phyloP scores from a whole-genome alignment of 768 basidiomycete species.

The Serendipita indica region DNA sequence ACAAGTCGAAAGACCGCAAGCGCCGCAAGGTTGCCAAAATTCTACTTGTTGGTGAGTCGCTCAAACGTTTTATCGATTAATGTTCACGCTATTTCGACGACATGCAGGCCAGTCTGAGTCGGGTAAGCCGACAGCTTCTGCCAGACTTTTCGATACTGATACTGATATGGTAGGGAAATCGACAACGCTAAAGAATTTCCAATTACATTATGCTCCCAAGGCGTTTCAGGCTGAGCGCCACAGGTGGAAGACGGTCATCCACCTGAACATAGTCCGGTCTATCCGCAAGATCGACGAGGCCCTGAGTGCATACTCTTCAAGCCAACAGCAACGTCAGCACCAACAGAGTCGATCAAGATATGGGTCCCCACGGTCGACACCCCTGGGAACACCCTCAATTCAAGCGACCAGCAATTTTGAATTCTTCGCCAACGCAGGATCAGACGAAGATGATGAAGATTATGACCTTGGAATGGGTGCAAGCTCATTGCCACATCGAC shows the following conservation, averaged over 20 bases:
- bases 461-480: not conserved
- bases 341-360: not conserved
- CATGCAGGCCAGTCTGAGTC: constrained; percentile 5
- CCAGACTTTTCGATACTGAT: not conserved
- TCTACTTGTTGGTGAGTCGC: not conserved
- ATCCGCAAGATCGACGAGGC: constrained; percentile 31
- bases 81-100: not conserved
- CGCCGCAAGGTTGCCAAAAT: not conserved
- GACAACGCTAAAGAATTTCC: constrained; percentile 16
- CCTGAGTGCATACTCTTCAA: constrained; percentile 20
- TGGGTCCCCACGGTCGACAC: not conserved
- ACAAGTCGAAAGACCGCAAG: not conserved
- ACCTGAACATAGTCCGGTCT: constrained; percentile 50
- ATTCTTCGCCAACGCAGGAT: not conserved
- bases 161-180: constrained; percentile 6
- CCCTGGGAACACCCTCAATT: not conserved
- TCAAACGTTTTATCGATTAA: not conserved
- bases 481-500: not conserved
- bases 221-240: constrained; percentile 42
- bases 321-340: not conserved
- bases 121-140: not conserved
- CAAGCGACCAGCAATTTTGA: not conserved
- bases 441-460: constrained; percentile 3
- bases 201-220: constrained; percentile 43
- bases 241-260: constrained; percentile 50